These are phyloP conservation scores for Cryptosporidium muris DNA, from an alignment of 169 alveolate species.

Conservation along the genomic window DNA sequence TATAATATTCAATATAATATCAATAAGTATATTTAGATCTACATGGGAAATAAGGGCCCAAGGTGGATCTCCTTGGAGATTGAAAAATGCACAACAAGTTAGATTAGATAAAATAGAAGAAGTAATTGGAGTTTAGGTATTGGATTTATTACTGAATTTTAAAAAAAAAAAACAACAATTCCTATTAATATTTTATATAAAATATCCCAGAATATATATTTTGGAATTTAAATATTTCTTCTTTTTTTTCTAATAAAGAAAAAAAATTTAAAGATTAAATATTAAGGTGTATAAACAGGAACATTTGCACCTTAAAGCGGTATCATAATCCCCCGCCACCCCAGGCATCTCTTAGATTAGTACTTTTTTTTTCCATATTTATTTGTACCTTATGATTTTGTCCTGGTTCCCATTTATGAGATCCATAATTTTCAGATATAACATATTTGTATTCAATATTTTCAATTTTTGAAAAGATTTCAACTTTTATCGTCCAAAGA, in stretches of 20 bases:
- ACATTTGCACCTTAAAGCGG: no score
- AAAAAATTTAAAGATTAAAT: background rate
- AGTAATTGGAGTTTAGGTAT: conserved; percentile 31
- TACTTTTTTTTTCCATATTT: conserved; percentile 13
- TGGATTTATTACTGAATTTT: background rate
- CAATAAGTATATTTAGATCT: conserved; percentile 54
- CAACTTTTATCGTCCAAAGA: conserved; percentile 30
- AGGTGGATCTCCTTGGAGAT: conserved; percentile 62
- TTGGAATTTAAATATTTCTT: no score
- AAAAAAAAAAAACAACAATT: no score
- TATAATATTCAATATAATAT: conserved; percentile 20
- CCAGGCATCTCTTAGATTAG: conserved; percentile 70
- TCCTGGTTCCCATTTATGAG: conserved; percentile 63
- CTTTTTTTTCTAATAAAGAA: background rate
- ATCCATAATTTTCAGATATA: background rate
- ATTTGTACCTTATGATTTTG: conserved; percentile 60
- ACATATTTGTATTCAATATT: conserved; percentile 68
- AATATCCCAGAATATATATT: background rate
- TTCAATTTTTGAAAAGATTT: conserved; percentile 3
- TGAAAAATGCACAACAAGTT: conserved; percentile 64
- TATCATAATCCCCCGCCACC: conserved; percentile 57
- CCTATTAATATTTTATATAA: background rate
- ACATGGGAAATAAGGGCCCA: conserved; percentile 62
- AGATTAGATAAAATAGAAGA: conserved; percentile 49
- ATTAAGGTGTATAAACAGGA: no score